phyloP scores from a whole-genome alignment of 2,329 filamentous ascomycete species.

The Ophiocordyceps robertsii region DNA sequence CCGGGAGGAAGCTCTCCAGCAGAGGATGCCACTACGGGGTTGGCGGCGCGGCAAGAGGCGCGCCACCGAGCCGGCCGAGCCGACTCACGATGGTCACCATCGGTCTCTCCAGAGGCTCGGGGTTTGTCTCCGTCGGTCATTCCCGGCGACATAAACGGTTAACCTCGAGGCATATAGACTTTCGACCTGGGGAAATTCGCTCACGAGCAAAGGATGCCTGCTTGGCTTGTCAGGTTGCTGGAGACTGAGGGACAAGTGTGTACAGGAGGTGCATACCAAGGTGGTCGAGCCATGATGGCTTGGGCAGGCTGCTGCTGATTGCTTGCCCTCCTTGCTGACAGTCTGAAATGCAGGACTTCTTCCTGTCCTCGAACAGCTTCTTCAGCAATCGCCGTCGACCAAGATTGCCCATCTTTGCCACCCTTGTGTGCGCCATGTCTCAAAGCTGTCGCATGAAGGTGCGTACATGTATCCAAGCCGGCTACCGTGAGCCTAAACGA shows the following conservation, averaged over 20 bases:
- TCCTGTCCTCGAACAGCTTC: slow-evolving; percentile 46
- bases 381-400: slow-evolving; percentile 48
- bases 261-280: slow-evolving; percentile 31
- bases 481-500: no score
- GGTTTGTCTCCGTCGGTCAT: no score
- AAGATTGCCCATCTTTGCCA: slow-evolving; percentile 70
- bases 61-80: no score
- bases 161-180: slow-evolving; percentile 20
- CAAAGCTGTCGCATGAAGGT: slow-evolving; percentile 67
- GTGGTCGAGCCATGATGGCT: background rate
- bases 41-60: no score
- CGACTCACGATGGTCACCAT: no score
- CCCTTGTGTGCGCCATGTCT: slow-evolving; percentile 61
- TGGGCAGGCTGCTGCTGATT: background rate
- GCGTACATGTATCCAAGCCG: background rate
- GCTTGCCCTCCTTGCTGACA: background rate
- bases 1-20: no score
- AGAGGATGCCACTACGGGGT: no score
- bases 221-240: slow-evolving; percentile 50
- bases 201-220: slow-evolving; percentile 62
- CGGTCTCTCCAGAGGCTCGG: no score
- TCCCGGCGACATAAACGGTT: no score
- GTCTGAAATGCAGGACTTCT: slow-evolving; percentile 33
- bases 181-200: slow-evolving; percentile 59
- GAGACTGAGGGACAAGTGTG: slow-evolving; percentile 42